phyloP scores from a whole-genome alignment of 306 rosid species.

The Malus domestica region ASM211411v1 NC_041790.1:2151501-2152000 shows the following conservation, averaged over 20 bases:
- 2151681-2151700: slow-evolving; percentile 79
- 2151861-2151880: slow-evolving; percentile 76
- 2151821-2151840: slow-evolving; percentile 42
- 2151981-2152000: slow-evolving; percentile 88
- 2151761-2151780: background rate
- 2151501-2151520: background rate
- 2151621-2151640: background rate
- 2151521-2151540: background rate
- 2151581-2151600: background rate
- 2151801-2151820: slow-evolving; percentile 1
- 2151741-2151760: slow-evolving; percentile 54
- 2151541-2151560: background rate
- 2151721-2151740: slow-evolving; percentile 84
- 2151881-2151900: slow-evolving; percentile 72
- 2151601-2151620: background rate
- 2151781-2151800: background rate
- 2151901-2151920: background rate
- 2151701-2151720: slow-evolving; percentile 79
- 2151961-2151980: slow-evolving; percentile 1
- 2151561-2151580: background rate
- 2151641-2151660: slow-evolving; percentile 13
- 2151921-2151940: background rate
- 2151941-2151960: background rate
- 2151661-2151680: slow-evolving; percentile 98
- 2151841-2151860: slow-evolving; percentile 91